Base-by-base conservation (phyloP, 2,329 filamentous ascomycete genomes). In the Metarhizium album region DNA sequence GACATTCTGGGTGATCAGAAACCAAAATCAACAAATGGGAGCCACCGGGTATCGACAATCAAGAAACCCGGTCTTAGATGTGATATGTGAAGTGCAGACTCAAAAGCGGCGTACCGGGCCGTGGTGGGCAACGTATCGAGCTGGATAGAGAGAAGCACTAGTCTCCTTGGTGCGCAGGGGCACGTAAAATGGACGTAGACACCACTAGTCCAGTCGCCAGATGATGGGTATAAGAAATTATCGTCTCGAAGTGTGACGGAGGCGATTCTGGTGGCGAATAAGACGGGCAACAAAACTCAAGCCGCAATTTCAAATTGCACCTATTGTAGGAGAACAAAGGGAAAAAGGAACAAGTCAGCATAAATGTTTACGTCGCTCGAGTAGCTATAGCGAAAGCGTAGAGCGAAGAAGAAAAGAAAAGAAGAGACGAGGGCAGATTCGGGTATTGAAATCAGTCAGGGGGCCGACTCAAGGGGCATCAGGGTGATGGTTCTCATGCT, bases 1-100 rank as follows among this genome's bases (percentile, higher is more conserved):
- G 88, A 90, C 90, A 95, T 95, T 52, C 57, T 67, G 57, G 55
- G 55, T 49, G 42, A 52, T 55, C 52, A 58, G 53, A 52, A 50
- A 58, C 56, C 57, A 56, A 58, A 59, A 57, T 58, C 58, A 58
- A 46, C 52, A 57, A 57, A 16, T 55, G 53, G 52, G 55, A 57
- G 60, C 59, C 59, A 63, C 53, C 59, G 58, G 50, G 54, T 42
- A 51, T 58, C 54, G 50, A 57, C 57, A 54, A 51, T 55, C 52
- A 52, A 54, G 54, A 49, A 57, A 55, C 54, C 51, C 48, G 53
- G 52, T 53, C 52, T n/a, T n/a, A n/a, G 55, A 59, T 52, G 53
- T 55, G 55, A 54, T 57, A 57, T 59, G 60, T 59, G 61, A 59
- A 60, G 62, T 56, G 61, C 57, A 56, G 54, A 57, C 59, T 58